Percentiles rank a stretch among this genome's conserved stretches.
These are phyloP conservation scores for carrot (Daucus carota) DNA, from an alignment of 129 eudicot species.

Conservation along the genomic window DNA sequence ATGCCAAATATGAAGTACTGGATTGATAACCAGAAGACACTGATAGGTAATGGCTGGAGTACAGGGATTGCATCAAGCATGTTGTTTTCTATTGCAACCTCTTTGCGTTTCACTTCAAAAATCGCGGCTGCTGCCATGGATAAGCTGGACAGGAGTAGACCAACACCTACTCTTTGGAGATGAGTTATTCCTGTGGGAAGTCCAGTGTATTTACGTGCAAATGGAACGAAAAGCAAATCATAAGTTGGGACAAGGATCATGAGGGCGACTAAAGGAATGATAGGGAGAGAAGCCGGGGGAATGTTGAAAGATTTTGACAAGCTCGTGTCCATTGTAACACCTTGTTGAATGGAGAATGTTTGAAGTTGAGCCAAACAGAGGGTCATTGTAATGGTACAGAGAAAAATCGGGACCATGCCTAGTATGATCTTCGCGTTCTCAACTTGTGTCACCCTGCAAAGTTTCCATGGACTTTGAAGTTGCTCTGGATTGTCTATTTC, in stretches of 20 bases:
- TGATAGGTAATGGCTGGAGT: slow-evolving; percentile 51
- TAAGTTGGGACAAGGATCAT: slow-evolving; percentile 43
- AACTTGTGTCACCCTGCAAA: slow-evolving; percentile 68
- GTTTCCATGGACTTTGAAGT: slow-evolving; percentile 50
- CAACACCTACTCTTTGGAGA: slow-evolving; percentile 65
- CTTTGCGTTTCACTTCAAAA: slow-evolving; percentile 57
- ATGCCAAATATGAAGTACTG: slow-evolving; percentile 61
- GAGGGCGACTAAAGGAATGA: slow-evolving; percentile 42
- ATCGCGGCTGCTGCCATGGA: slow-evolving; percentile 59
- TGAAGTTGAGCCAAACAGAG: slow-evolving; percentile 70
- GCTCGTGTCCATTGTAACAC: slow-evolving; percentile 56
- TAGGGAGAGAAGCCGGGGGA: slow-evolving; percentile 64
- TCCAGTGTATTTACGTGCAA: slow-evolving; percentile 20
- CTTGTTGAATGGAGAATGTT: slow-evolving; percentile 63
- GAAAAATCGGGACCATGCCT: slow-evolving; percentile 49
- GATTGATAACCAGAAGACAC: slow-evolving; percentile 53
- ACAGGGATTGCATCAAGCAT: slow-evolving; percentile 57
- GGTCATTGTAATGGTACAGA: slow-evolving; percentile 50
- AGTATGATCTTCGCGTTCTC: slow-evolving; percentile 60
- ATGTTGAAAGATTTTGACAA: slow-evolving; percentile 45
- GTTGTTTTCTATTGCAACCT: slow-evolving; percentile 37
- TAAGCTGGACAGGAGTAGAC: slow-evolving; percentile 43
- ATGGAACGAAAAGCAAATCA: slow-evolving; percentile 49
- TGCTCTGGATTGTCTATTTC: neutral
- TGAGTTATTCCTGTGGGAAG: slow-evolving; percentile 23